These are phyloP conservation scores for Syzygium jambos DNA, from an alignment of 345 rosid genomes.

Conservation along the genomic window DNA sequence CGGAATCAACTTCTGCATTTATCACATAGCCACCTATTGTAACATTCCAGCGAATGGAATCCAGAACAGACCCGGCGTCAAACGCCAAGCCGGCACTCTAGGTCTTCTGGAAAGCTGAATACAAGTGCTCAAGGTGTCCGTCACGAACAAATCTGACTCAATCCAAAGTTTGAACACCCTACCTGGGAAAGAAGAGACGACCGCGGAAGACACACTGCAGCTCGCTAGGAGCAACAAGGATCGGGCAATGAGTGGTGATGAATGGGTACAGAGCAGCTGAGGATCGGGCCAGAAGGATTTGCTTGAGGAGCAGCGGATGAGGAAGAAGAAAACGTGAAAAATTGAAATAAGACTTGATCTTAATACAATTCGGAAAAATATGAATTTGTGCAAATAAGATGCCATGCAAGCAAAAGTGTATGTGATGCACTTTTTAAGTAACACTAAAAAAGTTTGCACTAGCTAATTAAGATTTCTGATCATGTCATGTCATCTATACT, in stretches of 20 bases:
- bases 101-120: slow-evolving; percentile 6
- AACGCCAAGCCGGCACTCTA: slow-evolving; percentile 8
- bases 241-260: too few relatives aligned
- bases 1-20: slow-evolving; percentile 10
- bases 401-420: not conserved
- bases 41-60: slow-evolving; percentile 17
- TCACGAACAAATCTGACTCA: slow-evolving; percentile 13
- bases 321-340: not conserved
- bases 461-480: not conserved
- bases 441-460: not conserved
- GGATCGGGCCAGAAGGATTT: not conserved
- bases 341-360: not conserved
- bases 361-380: not conserved
- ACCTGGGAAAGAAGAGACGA: too few relatives aligned
- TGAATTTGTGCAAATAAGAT: not conserved
- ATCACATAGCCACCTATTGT: slow-evolving; percentile 13
- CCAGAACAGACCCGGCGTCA: slow-evolving; percentile 8
- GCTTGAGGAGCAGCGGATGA: not conserved
- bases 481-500: not conserved
- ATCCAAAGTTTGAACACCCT: slow-evolving; percentile 9
- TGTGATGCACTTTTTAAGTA: not conserved
- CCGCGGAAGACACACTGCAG: too few relatives aligned
- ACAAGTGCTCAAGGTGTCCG: slow-evolving; percentile 11
- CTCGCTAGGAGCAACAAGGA: too few relatives aligned
- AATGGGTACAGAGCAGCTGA: not conserved